Percentiles rank a stretch among this genome's conserved stretches.
These are phyloP conservation scores for Monosporascus sp. DNA, from an alignment of 2,329 filamentous ascomycete genomes.

Conservation along the genomic window DNA sequence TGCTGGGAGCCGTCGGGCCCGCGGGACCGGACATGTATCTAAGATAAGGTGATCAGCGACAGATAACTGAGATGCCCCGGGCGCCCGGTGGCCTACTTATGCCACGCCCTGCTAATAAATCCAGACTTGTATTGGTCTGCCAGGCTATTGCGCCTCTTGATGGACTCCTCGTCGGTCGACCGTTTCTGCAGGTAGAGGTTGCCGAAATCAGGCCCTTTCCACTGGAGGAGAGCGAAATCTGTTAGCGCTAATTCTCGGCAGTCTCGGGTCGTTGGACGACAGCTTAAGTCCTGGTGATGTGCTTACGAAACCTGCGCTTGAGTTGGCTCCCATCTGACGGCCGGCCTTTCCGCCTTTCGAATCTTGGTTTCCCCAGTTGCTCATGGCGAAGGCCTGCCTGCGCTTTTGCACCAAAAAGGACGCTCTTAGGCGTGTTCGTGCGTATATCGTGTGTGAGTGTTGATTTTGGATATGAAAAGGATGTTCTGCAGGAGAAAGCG, in stretches of 20 bases:
- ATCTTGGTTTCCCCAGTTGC: conserved; percentile 2
- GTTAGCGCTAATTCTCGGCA: not conserved
- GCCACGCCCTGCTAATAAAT: conserved; percentile 6
- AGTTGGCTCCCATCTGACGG: conserved; percentile 2
- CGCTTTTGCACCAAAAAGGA: not conserved
- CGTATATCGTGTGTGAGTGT: no score
- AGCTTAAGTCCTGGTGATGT: no score
- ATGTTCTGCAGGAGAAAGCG: no score
- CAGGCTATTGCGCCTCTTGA: conserved; percentile 7
- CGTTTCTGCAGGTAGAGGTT: conserved; percentile 7
- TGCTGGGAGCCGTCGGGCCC: not conserved
- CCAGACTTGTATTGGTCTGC: conserved; percentile 6
- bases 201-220: conserved; percentile 6
- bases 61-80: not conserved
- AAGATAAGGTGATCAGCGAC: not conserved
- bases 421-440: no score
- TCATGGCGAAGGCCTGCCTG: not conserved
- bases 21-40: not conserved
- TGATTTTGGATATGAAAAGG: no score
- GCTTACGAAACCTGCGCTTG: conserved; percentile 4
- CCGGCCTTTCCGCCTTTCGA: conserved; percentile 6
- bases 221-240: not conserved
- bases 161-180: conserved; percentile 2
- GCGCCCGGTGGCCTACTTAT: not conserved
- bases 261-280: not conserved